Conservation (phyloP, 768 basidiomycete genomes). For the Pulveroboletus sp. region DNA sequence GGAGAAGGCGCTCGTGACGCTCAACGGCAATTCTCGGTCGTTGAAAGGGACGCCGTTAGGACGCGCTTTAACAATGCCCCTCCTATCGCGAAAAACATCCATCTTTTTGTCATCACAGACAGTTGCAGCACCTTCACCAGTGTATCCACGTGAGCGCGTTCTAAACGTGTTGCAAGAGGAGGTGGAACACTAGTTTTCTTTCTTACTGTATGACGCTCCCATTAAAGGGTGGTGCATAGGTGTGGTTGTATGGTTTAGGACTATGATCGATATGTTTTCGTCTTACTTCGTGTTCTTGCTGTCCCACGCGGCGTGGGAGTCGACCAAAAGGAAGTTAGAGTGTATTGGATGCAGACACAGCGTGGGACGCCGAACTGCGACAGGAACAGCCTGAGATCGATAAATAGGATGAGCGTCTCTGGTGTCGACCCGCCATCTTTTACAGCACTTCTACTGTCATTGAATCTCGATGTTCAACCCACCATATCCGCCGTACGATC, state of each 20-base stretch:
- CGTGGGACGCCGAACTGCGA: not conserved
- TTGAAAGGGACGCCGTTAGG: constrained; percentile 3
- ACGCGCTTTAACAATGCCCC: constrained; percentile 18
- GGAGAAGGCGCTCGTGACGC: not conserved
- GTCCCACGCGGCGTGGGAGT: too few species aligned
- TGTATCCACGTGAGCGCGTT: not conserved
- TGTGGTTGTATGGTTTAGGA: constrained; percentile 6
- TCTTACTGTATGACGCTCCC: too few species aligned
- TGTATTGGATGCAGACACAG: too few species aligned
- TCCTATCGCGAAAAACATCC: not conserved
- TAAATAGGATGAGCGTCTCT: not conserved
- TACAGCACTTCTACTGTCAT: not conserved
- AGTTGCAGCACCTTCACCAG: not conserved
- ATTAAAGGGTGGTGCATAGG: not conserved
- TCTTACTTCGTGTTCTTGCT: not conserved
- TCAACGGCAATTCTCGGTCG: constrained; percentile 1
- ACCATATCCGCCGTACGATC: constrained; percentile 70
- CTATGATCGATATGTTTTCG: not conserved
- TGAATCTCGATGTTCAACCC: constrained; percentile 39
- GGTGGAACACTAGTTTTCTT: constrained; percentile 1
- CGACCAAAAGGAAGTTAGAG: too few species aligned
- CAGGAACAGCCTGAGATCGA: not conserved
- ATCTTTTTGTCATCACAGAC: not conserved
- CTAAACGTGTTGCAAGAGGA: constrained; percentile 6
- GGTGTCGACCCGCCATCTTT: not conserved